Evolutionary conservation across 306 rosid species (phyloP).

Genomic region (Prunus campanulata): DNA sequence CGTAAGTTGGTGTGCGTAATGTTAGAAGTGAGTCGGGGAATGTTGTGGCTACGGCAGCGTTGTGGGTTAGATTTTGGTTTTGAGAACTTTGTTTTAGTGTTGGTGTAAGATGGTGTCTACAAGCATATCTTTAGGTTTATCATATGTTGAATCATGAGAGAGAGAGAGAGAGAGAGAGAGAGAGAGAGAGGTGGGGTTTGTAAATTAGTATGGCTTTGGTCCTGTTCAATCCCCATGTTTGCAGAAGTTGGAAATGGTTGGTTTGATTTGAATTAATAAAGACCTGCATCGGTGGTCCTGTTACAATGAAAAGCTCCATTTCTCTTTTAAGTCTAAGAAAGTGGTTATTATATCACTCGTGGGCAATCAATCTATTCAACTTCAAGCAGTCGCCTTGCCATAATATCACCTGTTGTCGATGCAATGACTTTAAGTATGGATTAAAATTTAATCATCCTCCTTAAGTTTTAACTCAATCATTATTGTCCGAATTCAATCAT

Average conservation of each 20-base stretch:
- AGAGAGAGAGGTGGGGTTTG: slow-evolving; percentile 3
- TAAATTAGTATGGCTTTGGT: slow-evolving; percentile 12
- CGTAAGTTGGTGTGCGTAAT: background rate
- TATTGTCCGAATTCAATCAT: background rate
- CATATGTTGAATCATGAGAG: background rate
- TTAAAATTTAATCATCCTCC: too few relatives aligned
- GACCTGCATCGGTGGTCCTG: slow-evolving; percentile 6
- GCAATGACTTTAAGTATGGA: too few relatives aligned
- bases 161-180: background rate
- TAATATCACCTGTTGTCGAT: too few relatives aligned
- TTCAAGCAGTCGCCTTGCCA: too few relatives aligned
- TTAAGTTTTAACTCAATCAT: too few relatives aligned
- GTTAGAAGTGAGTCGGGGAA: background rate
- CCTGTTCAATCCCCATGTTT: slow-evolving; percentile 36
- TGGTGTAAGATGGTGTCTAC: slow-evolving; percentile 4
- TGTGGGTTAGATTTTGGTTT: slow-evolving; percentile 9
- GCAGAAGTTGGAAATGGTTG: slow-evolving; percentile 43
- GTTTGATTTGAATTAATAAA: slow-evolving; percentile 39
- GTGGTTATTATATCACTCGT: too few relatives aligned
- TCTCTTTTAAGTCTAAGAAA: background rate
- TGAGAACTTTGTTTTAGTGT: background rate
- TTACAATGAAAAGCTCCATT: slow-evolving; percentile 20
- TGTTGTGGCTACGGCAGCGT: background rate
- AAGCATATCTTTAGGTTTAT: background rate
- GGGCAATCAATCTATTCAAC: too few relatives aligned